Percentiles rank a stretch among this genome's conserved stretches.
phyloP scores from a whole-genome alignment of 140 eudicot species.

The Cichorium intybus region DNA sequence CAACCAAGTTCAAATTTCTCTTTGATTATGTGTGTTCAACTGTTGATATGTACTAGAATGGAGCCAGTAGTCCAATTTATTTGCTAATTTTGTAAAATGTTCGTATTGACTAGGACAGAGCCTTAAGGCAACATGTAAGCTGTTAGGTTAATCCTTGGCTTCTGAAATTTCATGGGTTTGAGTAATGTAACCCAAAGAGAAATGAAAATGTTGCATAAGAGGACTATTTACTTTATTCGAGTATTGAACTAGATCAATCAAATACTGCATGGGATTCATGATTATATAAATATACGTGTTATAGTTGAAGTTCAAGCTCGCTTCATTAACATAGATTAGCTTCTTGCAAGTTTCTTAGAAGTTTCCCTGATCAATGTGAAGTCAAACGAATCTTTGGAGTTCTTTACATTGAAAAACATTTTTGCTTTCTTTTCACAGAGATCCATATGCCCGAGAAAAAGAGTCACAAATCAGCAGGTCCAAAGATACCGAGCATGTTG shows the following conservation, averaged over 20 bases:
- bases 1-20: not conserved
- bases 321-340: not conserved
- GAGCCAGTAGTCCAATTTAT: not conserved
- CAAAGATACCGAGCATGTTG: conserved; percentile 29
- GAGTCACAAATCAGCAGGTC: conserved; percentile 22
- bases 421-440: conserved; percentile 19
- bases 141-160: too few relatives aligned
- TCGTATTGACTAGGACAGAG: not conserved
- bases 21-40: not conserved
- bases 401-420: not conserved
- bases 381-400: too few relatives aligned
- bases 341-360: not conserved
- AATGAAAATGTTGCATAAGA: too few relatives aligned
- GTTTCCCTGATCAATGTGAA: not conserved
- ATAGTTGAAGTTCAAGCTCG: not conserved
- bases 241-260: not conserved
- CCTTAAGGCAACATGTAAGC: too few relatives aligned
- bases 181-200: too few relatives aligned
- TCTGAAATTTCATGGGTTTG: not conserved
- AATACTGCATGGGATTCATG: not conserved
- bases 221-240: too few relatives aligned
- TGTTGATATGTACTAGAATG: not conserved
- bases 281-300: not conserved
- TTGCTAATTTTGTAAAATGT: not conserved
- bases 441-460: conserved; percentile 30